Percentiles rank a stretch among this genome's conserved stretches.
These are phyloP conservation scores for Penicillium sp. DNA, from an alignment of 2,329 filamentous ascomycete species.

Conservation along the genomic window DNA sequence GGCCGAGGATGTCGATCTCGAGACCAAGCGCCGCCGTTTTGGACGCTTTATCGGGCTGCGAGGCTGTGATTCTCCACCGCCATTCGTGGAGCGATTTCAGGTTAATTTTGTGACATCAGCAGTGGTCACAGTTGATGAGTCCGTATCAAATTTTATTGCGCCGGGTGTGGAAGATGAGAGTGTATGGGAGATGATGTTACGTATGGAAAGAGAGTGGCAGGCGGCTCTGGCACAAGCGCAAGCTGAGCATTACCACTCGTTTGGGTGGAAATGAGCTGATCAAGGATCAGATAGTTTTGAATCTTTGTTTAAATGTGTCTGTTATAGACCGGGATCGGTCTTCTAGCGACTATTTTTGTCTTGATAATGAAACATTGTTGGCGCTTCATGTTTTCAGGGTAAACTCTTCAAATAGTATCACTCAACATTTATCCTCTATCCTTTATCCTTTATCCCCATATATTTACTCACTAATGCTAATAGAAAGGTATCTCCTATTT, in stretches of 20 bases:
- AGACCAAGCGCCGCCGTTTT: conserved; percentile 42
- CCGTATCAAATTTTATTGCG: not conserved
- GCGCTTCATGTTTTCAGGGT: not conserved
- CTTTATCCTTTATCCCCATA: not conserved
- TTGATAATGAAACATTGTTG: not conserved
- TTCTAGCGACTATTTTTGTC: not conserved
- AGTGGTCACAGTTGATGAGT: not conserved
- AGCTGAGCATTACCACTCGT: conserved; percentile 13
- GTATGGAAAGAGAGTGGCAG: conserved; percentile 33
- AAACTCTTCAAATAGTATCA: not conserved
- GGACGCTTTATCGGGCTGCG: conserved; percentile 46
- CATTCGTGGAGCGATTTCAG: not conserved
- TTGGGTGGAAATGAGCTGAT: not conserved
- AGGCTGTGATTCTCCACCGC: conserved; percentile 14
- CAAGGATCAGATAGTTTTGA: not conserved
- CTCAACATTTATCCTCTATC: not conserved
- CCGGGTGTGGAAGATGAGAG: conserved; percentile 4
- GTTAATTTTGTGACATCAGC: not conserved
- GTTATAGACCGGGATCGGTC: not conserved
- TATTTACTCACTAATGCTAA: too few relatives aligned
- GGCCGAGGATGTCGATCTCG: conserved; percentile 28
- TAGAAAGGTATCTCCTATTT: not conserved
- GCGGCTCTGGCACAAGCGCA: conserved; percentile 26
- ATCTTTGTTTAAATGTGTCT: not conserved
- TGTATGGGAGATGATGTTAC: conserved; percentile 16